A percentile compares a stretch with the other conserved stretches of the same genome.
Conservation (phyloP, 2,329 filamentous ascomycete species). For the Fusarium solani-melongenae region DNA sequence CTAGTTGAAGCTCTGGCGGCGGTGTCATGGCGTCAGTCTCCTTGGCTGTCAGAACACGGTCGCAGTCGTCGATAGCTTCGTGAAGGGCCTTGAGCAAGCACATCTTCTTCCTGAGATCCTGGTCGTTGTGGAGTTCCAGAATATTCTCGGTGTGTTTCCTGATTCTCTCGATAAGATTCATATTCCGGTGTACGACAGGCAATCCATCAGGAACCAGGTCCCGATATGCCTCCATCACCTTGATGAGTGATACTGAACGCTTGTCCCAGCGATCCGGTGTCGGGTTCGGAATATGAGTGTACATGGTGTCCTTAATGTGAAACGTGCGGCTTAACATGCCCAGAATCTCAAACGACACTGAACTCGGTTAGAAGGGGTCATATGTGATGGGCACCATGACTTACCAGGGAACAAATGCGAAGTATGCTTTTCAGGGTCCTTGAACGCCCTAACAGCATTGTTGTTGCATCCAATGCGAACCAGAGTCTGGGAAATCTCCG, state of each 20-base stretch:
- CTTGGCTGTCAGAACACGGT: conserved; percentile 55
- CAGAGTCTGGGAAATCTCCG: conserved; percentile 64
- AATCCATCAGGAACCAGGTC: conserved; percentile 43
- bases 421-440: conserved; percentile 51
- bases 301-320: conserved; percentile 61
- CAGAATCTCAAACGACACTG: conserved; percentile 67
- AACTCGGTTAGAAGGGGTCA: conserved; percentile 13
- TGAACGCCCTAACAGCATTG: conserved; percentile 60
- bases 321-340: conserved; percentile 67
- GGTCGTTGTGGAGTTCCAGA: conserved; percentile 35
- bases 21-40: conserved; percentile 27
- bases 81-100: conserved; percentile 54
- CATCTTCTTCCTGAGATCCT: conserved; percentile 42
- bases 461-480: conserved; percentile 65
- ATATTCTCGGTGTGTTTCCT: conserved; percentile 42
- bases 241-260: conserved; percentile 57
- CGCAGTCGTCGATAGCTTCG: conserved; percentile 54
- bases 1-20: conserved; percentile 6
- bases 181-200: conserved; percentile 27
- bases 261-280: conserved; percentile 66
- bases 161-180: conserved; percentile 39
- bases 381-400: conserved; percentile 3
- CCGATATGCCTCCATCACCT: conserved; percentile 54
- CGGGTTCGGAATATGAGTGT: conserved; percentile 67
- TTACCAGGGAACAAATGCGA: conserved; percentile 63